These are phyloP conservation scores for Annulohypoxylon bovei DNA, from an alignment of 495 filamentous ascomycete genomes.

Conservation along the genomic window DNA sequence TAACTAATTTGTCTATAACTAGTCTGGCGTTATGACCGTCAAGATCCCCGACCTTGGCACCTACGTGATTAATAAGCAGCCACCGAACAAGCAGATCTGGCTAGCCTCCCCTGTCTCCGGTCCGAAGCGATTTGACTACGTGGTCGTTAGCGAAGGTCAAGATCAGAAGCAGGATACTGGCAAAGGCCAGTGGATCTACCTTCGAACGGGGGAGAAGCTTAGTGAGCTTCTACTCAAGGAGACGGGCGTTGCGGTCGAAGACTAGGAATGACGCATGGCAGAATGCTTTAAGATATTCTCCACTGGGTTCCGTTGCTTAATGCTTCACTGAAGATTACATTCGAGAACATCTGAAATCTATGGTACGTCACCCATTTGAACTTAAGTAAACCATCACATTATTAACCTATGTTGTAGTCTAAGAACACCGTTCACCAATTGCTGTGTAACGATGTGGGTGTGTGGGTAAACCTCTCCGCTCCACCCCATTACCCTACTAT, in stretches of 20 bases:
- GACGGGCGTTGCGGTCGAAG: constrained; percentile 62
- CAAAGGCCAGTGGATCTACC: constrained; percentile 81
- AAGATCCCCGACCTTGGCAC: constrained; percentile 70
- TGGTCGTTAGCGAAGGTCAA: constrained; percentile 73
- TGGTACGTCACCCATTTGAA: background rate
- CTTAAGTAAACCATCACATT: background rate
- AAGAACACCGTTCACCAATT: background rate
- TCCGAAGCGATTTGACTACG: constrained; percentile 92
- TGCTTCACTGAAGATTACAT: background rate
- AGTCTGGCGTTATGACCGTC: constrained; percentile 88
- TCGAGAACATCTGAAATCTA: background rate
- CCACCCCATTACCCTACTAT: background rate
- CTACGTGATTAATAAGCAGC: constrained; percentile 97
- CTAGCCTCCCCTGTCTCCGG: constrained; percentile 91
- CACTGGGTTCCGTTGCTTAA: background rate
- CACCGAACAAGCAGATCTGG: constrained; percentile 97
- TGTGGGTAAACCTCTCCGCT: background rate
- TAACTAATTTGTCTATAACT: constrained; percentile 13
- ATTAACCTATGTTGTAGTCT: background rate
- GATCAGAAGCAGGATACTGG: constrained; percentile 78
- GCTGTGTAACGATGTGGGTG: background rate
- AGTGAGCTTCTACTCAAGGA: constrained; percentile 75
- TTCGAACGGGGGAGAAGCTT: constrained; percentile 80
- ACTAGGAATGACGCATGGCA: background rate
- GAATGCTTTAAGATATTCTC: background rate